Conservation (phyloP, 257 asterid species). For the Primulina tabacum region DNA sequence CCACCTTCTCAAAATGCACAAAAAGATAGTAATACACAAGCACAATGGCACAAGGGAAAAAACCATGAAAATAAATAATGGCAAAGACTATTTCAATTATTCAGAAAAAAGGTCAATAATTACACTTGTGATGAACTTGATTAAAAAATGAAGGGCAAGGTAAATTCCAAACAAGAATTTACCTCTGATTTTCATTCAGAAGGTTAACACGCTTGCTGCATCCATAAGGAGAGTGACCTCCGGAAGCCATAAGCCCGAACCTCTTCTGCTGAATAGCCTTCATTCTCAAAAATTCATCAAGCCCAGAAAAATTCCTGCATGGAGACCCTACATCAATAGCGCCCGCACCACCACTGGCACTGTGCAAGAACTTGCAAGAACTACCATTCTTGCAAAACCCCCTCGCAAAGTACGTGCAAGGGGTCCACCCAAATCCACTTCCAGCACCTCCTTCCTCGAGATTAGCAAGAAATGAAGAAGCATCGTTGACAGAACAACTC, state of each 20-base stretch:
- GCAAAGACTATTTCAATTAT: not conserved
- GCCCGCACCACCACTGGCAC: conserved; percentile 28
- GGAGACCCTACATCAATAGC: conserved; percentile 53
- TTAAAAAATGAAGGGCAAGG: not conserved
- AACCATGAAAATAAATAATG: not conserved
- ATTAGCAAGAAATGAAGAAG: conserved; percentile 52
- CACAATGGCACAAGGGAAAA: conserved; percentile 9
- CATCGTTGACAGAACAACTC: conserved; percentile 85
- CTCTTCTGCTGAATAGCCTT: conserved; percentile 82
- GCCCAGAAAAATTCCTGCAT: conserved; percentile 34
- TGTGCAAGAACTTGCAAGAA: conserved; percentile 61
- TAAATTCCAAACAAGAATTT: not conserved
- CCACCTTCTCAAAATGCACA: too few species aligned
- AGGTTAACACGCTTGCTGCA: conserved; percentile 56
- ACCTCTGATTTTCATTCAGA: conserved; percentile 65
- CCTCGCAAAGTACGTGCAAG: conserved; percentile 72
- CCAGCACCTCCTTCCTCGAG: conserved; percentile 46
- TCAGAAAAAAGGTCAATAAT: not conserved
- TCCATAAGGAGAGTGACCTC: conserved; percentile 50
- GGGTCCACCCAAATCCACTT: conserved; percentile 63
- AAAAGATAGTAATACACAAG: not conserved
- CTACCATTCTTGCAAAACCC: conserved; percentile 79
- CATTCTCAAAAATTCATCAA: conserved; percentile 69
- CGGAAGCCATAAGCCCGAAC: conserved; percentile 59
- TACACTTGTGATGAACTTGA: not conserved